Conservation (phyloP, 1,284 basidiomycete genomes). For the Malassezia sp. region DNA sequence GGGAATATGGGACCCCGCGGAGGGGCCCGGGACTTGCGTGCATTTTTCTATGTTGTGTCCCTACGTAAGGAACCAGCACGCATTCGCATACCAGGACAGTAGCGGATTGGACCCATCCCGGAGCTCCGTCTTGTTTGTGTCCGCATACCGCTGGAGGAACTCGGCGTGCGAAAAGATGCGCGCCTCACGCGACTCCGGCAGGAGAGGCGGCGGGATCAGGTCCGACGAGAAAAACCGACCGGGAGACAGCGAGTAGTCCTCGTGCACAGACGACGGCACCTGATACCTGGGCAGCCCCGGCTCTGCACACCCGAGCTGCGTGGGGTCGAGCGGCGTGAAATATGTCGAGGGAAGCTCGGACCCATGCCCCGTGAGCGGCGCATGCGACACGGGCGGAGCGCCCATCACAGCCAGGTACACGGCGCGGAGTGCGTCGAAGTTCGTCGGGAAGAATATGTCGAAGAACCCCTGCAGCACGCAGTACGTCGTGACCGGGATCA, state of each 20-base stretch:
- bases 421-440: constrained; percentile 61
- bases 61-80: constrained; percentile 52
- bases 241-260: constrained; percentile 4
- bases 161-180: constrained; percentile 54
- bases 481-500: constrained; percentile 71
- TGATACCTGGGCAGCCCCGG: not conserved
- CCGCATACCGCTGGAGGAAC: constrained; percentile 71
- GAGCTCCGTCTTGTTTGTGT: constrained; percentile 58
- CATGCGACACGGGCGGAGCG: not conserved
- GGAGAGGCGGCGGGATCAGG: constrained; percentile 11
- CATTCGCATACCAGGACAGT: constrained; percentile 75
- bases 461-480: constrained; percentile 92
- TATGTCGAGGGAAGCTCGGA: not conserved
- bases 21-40: too few relatives aligned
- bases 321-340: constrained; percentile 2
- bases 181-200: constrained; percentile 1
- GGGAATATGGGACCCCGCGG: too few relatives aligned
- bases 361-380: not conserved
- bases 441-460: constrained; percentile 97
- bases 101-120: constrained; percentile 75
- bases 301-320: not conserved
- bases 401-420: constrained; percentile 35
- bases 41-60: too few relatives aligned
- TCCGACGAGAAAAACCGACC: constrained; percentile 4
- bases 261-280: constrained; percentile 4